phyloP scores from a whole-genome alignment of 352 stramenopile species.

The Plasmopara muralis region DNA sequence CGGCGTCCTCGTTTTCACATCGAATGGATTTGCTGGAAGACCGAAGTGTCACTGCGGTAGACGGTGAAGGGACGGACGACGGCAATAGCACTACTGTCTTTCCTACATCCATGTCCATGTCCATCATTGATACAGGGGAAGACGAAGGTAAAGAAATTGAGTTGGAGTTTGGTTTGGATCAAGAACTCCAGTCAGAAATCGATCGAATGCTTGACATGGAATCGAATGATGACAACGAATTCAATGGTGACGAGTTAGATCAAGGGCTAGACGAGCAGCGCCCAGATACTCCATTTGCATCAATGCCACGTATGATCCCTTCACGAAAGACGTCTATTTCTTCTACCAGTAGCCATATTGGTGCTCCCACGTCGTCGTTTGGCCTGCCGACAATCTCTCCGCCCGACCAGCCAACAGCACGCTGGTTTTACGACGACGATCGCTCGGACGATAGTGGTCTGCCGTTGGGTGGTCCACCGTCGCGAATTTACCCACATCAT shows the following conservation, averaged over 20 bases:
- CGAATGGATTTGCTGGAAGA: slow-evolving; percentile 52
- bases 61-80: slow-evolving; percentile 22
- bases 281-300: slow-evolving; percentile 10
- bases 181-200: slow-evolving; percentile 67
- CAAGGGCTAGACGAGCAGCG: slow-evolving; percentile 7
- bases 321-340: slow-evolving; percentile 46
- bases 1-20: slow-evolving; percentile 59
- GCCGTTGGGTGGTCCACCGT: slow-evolving; percentile 43
- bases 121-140: slow-evolving; percentile 62
- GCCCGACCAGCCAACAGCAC: slow-evolving; percentile 62
- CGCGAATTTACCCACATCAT: slow-evolving; percentile 79
- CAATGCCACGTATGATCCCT: slow-evolving; percentile 32
- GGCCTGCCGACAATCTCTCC: slow-evolving; percentile 41
- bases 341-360: slow-evolving; percentile 43
- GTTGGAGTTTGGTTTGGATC: slow-evolving; percentile 72
- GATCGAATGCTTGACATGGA: slow-evolving; percentile 65
- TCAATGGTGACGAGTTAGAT: slow-evolving; percentile 28
- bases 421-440: slow-evolving; percentile 75
- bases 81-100: slow-evolving; percentile 20
- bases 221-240: slow-evolving; percentile 35
- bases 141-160: slow-evolving; percentile 74
- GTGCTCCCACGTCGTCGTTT: slow-evolving; percentile 37
- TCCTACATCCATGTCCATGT: slow-evolving; percentile 69
- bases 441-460: slow-evolving; percentile 24
- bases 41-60: slow-evolving; percentile 7